phyloP scores from a whole-genome alignment of 2,329 filamentous ascomycete genomes.

The Aspergillus versicolor region DNA sequence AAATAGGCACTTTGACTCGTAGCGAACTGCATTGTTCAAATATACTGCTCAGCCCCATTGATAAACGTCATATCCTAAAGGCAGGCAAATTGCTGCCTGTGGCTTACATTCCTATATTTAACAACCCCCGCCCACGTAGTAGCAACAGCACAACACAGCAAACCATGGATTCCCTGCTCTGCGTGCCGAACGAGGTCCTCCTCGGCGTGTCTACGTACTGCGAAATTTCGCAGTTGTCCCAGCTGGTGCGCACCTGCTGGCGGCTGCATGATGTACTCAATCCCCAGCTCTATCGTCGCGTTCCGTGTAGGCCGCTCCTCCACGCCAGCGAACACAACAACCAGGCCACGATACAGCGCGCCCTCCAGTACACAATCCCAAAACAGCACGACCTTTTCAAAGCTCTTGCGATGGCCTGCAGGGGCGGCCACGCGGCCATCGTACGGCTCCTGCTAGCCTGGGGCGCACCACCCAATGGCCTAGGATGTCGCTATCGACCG shows the following conservation, averaged over 20 bases:
- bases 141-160: not conserved
- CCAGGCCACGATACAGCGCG: not conserved
- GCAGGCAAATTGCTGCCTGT: not conserved
- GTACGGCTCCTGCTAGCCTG: not conserved
- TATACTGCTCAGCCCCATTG: no score
- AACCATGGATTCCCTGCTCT: not conserved
- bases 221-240: not conserved
- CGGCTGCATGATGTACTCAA: not conserved
- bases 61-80: not conserved
- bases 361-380: not conserved
- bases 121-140: not conserved
- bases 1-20: conserved; percentile 6
- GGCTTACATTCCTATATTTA: not conserved
- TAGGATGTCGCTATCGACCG: not conserved
- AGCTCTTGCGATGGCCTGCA: not conserved
- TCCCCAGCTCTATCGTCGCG: not conserved
- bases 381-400: not conserved
- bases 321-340: not conserved
- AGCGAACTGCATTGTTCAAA: no score
- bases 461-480: not conserved
- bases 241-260: not conserved
- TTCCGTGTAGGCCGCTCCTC: not conserved
- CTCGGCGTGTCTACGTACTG: not conserved
- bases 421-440: not conserved
- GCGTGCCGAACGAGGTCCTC: not conserved